Evolutionary conservation across 2,329 filamentous ascomycete genomes (phyloP).

Genomic region (Neodidymelliopsis sp.): DNA sequence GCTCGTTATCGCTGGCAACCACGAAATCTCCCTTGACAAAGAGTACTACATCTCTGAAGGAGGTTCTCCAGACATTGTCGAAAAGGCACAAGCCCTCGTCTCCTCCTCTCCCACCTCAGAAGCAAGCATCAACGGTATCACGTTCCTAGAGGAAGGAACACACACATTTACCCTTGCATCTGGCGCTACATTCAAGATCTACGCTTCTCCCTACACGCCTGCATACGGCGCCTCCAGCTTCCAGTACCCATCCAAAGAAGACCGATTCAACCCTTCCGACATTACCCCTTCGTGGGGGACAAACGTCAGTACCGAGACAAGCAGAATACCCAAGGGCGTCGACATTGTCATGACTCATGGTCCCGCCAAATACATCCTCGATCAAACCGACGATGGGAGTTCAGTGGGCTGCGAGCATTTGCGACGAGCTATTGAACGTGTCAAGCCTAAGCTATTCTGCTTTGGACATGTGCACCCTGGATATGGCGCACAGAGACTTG

Average conservation of each 20-base stretch:
- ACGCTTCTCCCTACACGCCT: constrained; percentile 61
- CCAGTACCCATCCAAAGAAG: constrained; percentile 56
- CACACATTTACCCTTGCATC: constrained; percentile 56
- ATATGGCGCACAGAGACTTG: too few relatives aligned
- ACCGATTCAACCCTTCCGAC: constrained; percentile 57
- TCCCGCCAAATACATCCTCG: too few relatives aligned
- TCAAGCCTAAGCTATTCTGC: too few relatives aligned
- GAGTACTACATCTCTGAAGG: too few relatives aligned
- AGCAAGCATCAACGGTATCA: constrained; percentile 55
- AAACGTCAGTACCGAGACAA: constrained; percentile 26
- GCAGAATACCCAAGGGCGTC: too few relatives aligned
- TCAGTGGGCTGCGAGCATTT: too few relatives aligned
- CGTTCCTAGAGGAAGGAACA: constrained; percentile 62
- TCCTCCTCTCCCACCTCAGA: constrained; percentile 36
- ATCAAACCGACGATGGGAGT: too few relatives aligned
- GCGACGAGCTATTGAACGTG: too few relatives aligned
- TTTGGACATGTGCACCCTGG: too few relatives aligned
- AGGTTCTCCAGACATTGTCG: too few relatives aligned
- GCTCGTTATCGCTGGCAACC: constrained; percentile 68
- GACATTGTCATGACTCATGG: too few relatives aligned
- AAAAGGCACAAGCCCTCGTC: too few relatives aligned
- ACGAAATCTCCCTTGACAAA: constrained; percentile 65
- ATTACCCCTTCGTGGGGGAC: constrained; percentile 27
- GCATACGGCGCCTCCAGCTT: constrained; percentile 63
- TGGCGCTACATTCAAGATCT: constrained; percentile 59